A percentile compares a stretch with the other conserved stretches of the same genome.
phyloP scores from a whole-genome alignment of 2,329 filamentous ascomycete species.

The Colletotrichum sp. region DNA sequence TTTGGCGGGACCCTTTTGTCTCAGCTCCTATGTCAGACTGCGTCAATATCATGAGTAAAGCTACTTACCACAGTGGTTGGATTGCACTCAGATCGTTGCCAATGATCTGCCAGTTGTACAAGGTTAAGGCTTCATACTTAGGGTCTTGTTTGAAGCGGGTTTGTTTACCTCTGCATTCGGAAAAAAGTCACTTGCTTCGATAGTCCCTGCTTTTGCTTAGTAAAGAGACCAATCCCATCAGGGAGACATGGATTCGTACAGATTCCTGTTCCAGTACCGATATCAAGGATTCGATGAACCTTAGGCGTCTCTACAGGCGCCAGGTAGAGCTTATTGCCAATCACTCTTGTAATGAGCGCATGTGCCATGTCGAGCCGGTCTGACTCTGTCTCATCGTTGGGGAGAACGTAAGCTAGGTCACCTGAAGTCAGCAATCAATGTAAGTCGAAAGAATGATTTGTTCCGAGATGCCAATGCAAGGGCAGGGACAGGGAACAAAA shows the following conservation, averaged over 20 bases:
- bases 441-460: not conserved
- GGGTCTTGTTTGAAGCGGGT: not conserved
- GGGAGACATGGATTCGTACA: slow-evolving; percentile 26
- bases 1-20: slow-evolving; percentile 33
- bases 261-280: slow-evolving; percentile 49
- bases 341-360: slow-evolving; percentile 32
- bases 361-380: slow-evolving; percentile 43
- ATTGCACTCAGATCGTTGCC: slow-evolving; percentile 35
- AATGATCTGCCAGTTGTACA: slow-evolving; percentile 23
- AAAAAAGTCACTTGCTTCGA: slow-evolving; percentile 39
- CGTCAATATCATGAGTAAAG: not conserved
- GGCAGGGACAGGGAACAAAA: not conserved
- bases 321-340: slow-evolving; percentile 35
- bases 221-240: too few relatives aligned
- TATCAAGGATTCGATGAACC: slow-evolving; percentile 41
- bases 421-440: not conserved
- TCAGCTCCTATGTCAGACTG: not conserved
- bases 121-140: slow-evolving; percentile 43
- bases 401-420: slow-evolving; percentile 14
- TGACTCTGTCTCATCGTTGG: slow-evolving; percentile 42
- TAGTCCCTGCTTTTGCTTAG: slow-evolving; percentile 31
- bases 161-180: slow-evolving; percentile 28
- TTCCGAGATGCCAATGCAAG: not conserved
- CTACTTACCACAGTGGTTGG: slow-evolving; percentile 29
- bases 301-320: slow-evolving; percentile 32